Conservation (phyloP, 1,139 yeast species). For the Suhomyces atakaporum region DNA sequence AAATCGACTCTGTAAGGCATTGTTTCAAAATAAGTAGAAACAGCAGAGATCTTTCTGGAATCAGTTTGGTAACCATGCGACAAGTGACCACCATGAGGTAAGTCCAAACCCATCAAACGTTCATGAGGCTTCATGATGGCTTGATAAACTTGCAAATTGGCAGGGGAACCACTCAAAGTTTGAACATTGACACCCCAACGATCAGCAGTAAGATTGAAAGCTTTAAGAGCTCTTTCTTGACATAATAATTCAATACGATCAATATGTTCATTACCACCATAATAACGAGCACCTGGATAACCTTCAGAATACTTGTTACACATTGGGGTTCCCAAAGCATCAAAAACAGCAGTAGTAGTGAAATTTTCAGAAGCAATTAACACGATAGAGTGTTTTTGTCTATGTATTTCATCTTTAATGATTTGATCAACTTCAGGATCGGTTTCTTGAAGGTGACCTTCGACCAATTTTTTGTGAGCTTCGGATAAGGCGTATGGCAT, state of each 20-base stretch:
- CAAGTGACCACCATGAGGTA: constrained; percentile 98
- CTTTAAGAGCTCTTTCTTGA: constrained; percentile 89
- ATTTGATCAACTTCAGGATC: constrained; percentile 85
- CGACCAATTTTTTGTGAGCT: constrained; percentile 65
- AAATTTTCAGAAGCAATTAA: constrained; percentile 96
- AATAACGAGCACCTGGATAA: constrained; percentile 86
- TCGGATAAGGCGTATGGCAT: constrained; percentile 66
- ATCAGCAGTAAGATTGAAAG: constrained; percentile 76
- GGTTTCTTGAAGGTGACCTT: constrained; percentile 67
- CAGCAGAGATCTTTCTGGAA: constrained; percentile 90
- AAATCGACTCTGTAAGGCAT: constrained; percentile 97
- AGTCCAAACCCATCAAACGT: constrained; percentile 93
- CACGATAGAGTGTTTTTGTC: constrained; percentile 94
- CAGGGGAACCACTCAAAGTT: constrained; percentile 95
- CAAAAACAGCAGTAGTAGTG: constrained; percentile 95
- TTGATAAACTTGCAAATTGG: constrained; percentile 93
- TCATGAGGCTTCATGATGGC: constrained; percentile 94
- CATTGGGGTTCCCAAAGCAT: constrained; percentile 97
- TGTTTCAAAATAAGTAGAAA: constrained; percentile 94
- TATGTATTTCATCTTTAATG: constrained; percentile 82
- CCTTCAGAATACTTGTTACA: constrained; percentile 88
- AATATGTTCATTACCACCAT: constrained; percentile 91
- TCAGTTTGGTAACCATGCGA: constrained; percentile 98
- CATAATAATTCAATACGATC: constrained; percentile 91
- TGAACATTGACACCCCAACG: constrained; percentile 99